Evolutionary conservation across 768 basidiomycete species (phyloP), one percentile per base, ranked within the genome.

Genomic region (Trametes cingulata): DNA sequence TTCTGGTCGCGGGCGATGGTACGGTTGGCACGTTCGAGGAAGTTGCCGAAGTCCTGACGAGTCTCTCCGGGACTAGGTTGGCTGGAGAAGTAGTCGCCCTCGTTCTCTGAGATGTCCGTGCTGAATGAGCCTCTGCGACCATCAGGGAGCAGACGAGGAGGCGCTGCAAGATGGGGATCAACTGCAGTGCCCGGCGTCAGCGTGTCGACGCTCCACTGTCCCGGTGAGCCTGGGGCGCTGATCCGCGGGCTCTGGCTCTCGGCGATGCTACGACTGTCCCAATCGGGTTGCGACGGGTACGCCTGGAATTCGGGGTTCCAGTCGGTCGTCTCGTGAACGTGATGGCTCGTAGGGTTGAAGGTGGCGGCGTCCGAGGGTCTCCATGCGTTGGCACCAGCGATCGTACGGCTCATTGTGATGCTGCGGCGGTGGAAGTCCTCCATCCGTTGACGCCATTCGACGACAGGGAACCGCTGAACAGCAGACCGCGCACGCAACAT

Each of bases 371-470:
- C 90, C 14, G 86, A 83, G 55, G 82, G 82, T 37, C 88, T 81
- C 91, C 90, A 95, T 0, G 93, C 92, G 58, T 91, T 83, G 1
- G 77, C 59, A 7, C 85, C 89, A 24, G 94, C 92, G 1, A 84
- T 20, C 27, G 75, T 72, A 52, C 95, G 87, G 69, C 90, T 94
- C 4, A 77, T 76, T 22, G 72, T 73, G 71, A 97, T 94, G 68
- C 88, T 90, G 60, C 95, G 88, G 61, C 82, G 84, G 72, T 97
- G 95, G 81, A 96, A 92, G 72, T 96, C 95, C 76, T 97, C 95
- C 80, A 87, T 91, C 49, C 91, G 85, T 72, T 96, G 94, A 69
- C 95, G 90, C 95, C 95, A 97, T 76, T 97, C 94, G 25, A 97
- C 91, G 57, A 97, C 95, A 5, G 95, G 95, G 90, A 97, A 97